Base-by-base conservation (phyloP, 2,329 filamentous ascomycete species). In the Claviceps sp. region DNA sequence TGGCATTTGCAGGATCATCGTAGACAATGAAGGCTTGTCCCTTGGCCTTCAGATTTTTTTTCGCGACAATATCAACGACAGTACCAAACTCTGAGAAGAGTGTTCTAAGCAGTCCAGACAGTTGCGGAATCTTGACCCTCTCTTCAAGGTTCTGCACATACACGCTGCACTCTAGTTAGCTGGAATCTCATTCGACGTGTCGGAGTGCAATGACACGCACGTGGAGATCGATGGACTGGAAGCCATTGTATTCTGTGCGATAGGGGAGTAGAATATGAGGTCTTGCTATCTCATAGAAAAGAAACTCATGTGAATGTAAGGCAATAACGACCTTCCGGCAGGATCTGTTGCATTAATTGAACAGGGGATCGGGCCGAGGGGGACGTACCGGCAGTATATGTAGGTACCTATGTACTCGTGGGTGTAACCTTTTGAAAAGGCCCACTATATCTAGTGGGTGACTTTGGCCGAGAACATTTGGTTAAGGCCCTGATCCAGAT, bases 21-120 rank as follows among this genome's bases (percentile, higher is more conserved):
- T 89, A 97, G 45, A 97, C 89, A 48, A 98, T 72, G 64, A 98
- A 98, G 0, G 93, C 93, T 70, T 98, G 93, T 13, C 93, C 93
- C 66, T 94, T 96, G 44, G 88, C 87, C 66, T 87, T 90, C 34
- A 97, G 69, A 66, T 94, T 96, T 57, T 80, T 88, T 73, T 95
- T 95, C 45, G 87, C 87, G 54, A 95, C 79, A 49, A 95, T 80
- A 56, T 95, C 89, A 59, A 95, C 71, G 55, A 95, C 80, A 52
- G 75, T 83, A 56, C 93, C 93, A 68, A 93, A 96, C 67, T 95
- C 87, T 56, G 82, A 82, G 71, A 97, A 97, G 61, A 97, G 77
- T 56, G 83, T 81, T 22, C 70, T 72, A 16, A 98, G 76, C 0
- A 86, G 79, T 58, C 85, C 78, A 57, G 83, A 86, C 50, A 97